These are phyloP conservation scores for Pichia rugopelliculosa DNA, from an alignment of 805 yeast species.

Conservation along the genomic window DNA sequence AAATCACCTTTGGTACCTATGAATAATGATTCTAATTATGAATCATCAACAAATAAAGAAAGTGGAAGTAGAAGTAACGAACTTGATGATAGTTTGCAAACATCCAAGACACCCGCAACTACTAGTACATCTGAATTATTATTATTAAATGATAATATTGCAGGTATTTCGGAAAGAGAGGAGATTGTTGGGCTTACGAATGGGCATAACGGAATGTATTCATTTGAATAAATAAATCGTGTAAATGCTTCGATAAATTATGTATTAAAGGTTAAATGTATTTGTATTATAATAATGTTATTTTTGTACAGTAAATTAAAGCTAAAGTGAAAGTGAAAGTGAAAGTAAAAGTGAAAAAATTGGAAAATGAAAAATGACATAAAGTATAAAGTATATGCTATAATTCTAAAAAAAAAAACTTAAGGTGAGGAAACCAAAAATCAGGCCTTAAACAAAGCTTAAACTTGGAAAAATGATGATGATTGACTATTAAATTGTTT, in stretches of 20 bases:
- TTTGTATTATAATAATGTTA: neutral
- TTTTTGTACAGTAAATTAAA: neutral
- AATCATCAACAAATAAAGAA: neutral
- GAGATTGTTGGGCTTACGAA: conserved; percentile 29
- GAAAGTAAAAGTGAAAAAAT: neutral
- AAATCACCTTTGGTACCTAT: neutral
- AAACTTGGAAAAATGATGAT: too few species aligned
- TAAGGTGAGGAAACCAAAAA: too few species aligned
- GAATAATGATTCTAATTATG: neutral
- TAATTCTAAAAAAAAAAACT: too few species aligned
- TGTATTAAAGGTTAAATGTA: neutral
- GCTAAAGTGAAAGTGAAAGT: too few species aligned
- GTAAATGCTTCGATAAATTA: neutral
- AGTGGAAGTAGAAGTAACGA: neutral
- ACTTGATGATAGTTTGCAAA: neutral
- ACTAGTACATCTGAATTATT: conserved; percentile 26
- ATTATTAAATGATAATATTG: conserved; percentile 26
- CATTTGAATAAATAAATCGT: neutral
- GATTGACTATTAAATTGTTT: neutral
- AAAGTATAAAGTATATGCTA: too few species aligned
- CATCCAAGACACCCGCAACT: conserved; percentile 20
- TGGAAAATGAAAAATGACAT: neutral
- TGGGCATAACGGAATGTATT: conserved; percentile 19
- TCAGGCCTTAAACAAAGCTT: too few species aligned
- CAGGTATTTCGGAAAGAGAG: conserved; percentile 27